These are phyloP conservation scores for Aphanomyces euteiches DNA, from an alignment of 352 stramenopile species.

Conservation along the genomic window DNA sequence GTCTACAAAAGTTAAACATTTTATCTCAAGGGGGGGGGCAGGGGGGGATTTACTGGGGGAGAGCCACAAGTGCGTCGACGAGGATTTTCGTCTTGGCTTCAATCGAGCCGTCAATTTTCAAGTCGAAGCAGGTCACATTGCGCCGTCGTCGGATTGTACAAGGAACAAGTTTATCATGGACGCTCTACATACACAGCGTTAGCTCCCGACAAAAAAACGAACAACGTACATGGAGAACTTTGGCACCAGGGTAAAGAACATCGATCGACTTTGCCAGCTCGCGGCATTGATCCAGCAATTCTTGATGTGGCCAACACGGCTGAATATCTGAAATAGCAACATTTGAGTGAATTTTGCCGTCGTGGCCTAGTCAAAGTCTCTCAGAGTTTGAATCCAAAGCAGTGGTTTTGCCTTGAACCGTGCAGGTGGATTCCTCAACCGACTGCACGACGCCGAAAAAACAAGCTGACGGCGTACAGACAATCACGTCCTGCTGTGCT, in stretches of 20 bases:
- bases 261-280: constrained; percentile 20
- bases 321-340: background rate
- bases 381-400: background rate
- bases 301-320: background rate
- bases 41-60: background rate
- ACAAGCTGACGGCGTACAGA: background rate
- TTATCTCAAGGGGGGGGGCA: background rate
- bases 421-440: background rate
- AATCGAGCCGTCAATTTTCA: background rate
- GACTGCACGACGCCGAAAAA: background rate
- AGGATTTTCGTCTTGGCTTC: background rate
- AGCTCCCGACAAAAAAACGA: background rate
- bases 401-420: background rate
- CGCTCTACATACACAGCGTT: background rate
- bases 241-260: constrained; percentile 12
- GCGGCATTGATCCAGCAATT: constrained; percentile 3
- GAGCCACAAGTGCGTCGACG: constrained; percentile 12
- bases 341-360: background rate
- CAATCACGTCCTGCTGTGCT: background rate
- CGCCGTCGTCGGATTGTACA: constrained; percentile 17
- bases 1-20: background rate
- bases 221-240: constrained; percentile 8
- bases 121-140: background rate
- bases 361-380: background rate
- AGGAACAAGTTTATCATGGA: background rate